These are phyloP conservation scores for Schoenoplectus tabernaemontani DNA, from an alignment of 202 grass and related monocot genomes.

Conservation along the genomic window DNA sequence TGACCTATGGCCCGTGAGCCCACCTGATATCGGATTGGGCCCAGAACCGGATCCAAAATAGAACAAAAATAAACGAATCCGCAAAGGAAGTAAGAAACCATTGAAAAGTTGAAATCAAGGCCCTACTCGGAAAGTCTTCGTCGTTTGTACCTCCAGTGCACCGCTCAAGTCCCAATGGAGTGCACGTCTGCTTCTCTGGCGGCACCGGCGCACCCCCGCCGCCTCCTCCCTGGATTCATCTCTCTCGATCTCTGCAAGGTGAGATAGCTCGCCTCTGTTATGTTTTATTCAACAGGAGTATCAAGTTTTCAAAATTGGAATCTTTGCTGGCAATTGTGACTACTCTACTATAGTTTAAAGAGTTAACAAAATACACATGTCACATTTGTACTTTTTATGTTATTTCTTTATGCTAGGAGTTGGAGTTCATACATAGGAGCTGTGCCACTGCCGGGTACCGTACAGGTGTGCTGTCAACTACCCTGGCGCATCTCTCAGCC, in stretches of 20 bases:
- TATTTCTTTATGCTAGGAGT: slow-evolving; percentile 38
- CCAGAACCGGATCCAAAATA: too few species aligned
- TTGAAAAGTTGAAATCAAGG: too few species aligned
- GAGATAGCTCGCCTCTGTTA: background rate
- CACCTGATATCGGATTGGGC: too few species aligned
- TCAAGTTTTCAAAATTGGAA: background rate
- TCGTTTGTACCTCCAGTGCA: too few species aligned
- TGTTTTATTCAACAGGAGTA: background rate
- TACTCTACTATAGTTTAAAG: background rate
- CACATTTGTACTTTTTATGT: background rate
- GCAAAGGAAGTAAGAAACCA: too few species aligned
- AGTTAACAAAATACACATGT: background rate
- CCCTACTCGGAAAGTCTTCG: too few species aligned
- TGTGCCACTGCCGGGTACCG: slow-evolving; percentile 61
- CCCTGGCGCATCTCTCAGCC: slow-evolving; percentile 57
- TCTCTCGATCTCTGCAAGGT: slow-evolving; percentile 77
- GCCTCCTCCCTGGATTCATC: slow-evolving; percentile 40
- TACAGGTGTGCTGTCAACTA: slow-evolving; percentile 68
- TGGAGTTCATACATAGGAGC: slow-evolving; percentile 86
- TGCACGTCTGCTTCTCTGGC: slow-evolving; percentile 15
- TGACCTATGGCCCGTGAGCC: too few species aligned
- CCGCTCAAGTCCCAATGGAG: background rate
- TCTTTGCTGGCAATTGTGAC: background rate
- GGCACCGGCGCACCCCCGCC: slow-evolving; percentile 30
- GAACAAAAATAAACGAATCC: too few species aligned